These are phyloP conservation scores for Capronia americana DNA, from an alignment of 2,329 filamentous ascomycete genomes.

Conservation along the genomic window DNA sequence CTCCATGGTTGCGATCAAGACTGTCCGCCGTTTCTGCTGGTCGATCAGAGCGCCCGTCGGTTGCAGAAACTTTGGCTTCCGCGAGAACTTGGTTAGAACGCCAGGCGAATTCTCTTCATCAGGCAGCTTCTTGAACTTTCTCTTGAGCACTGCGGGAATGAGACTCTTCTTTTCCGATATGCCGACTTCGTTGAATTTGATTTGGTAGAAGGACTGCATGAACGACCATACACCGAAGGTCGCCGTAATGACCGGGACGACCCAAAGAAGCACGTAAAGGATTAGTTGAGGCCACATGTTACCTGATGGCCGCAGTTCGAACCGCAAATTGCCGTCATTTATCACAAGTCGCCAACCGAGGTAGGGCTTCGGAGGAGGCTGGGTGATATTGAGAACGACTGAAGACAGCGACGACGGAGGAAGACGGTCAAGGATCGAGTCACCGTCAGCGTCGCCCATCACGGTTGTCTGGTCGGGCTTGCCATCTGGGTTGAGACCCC, in stretches of 20 bases:
- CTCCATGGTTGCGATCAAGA: conserved; percentile 73
- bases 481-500: conserved; percentile 70
- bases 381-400: conserved; percentile 65
- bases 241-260: conserved; percentile 61
- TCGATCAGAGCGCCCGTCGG: conserved; percentile 57
- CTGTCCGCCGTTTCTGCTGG: conserved; percentile 59
- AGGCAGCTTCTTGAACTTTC: conserved; percentile 44
- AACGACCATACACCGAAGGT: conserved; percentile 61
- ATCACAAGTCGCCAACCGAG: conserved; percentile 63
- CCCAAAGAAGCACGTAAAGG: conserved; percentile 61
- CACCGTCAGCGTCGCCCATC: conserved; percentile 67
- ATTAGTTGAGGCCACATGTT: conserved; percentile 61
- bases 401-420: conserved; percentile 64
- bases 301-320: conserved; percentile 61
- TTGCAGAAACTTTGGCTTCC: conserved; percentile 51
- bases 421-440: conserved; percentile 66
- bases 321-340: conserved; percentile 61
- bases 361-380: conserved; percentile 60
- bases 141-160: conserved; percentile 47
- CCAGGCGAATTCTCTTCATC: conserved; percentile 31
- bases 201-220: conserved; percentile 67
- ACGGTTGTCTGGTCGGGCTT: conserved; percentile 65
- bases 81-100: conserved; percentile 26
- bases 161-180: conserved; percentile 57
- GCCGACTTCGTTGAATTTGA: conserved; percentile 68